Evolutionary conservation across 176 grass and related monocot species (phyloP), one percentile per base, ranked within the genome.

Genomic region (Eleusine indica): DNA sequence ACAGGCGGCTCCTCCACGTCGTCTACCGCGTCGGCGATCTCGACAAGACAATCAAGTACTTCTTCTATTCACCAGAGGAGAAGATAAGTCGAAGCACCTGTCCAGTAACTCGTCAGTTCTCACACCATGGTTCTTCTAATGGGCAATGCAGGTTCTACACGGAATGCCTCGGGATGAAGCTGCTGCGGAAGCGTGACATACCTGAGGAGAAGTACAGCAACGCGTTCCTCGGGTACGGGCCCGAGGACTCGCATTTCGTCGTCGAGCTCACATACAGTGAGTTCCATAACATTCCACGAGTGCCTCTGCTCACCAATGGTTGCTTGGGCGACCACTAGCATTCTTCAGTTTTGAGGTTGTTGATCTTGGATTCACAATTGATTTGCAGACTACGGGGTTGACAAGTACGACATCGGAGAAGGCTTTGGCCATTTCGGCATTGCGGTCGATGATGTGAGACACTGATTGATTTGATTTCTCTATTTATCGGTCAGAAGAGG

Each of bases 101-200:
- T 4, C 18, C 41, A 7, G 19, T 2, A 32, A 16, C 48, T 48
- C 3, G 6, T 6, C 9, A 48, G 1, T 14, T 15, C 11, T 15
- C 2, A 52, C 49, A 4, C 49, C 49, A 52, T 48, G 46, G 46
- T 16, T 2, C 11, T 48, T 28, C 28, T 10, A 6, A 17, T 1
- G 16, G 6, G 8, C 28, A 40, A 29, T 83, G 74, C 84, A 97
- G 94, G 76, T 97, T 97, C 86, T 94, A 97, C 70, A 94, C 94
- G 0, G 92, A 97, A 28, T 97, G 94, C 60, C 87, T 97, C 5
- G 94, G 94, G 67, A 97, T 97, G 92, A 97, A 97, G 81, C 87
- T 97, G 78, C 86, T 97, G 66, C 67, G 94, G 81, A 91, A 86
- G 83, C 90, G 92, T 61, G 94, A 97, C 84, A 88, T 97, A 37